Conservation (phyloP, 164 flowering plant species). For the Chloranthus sessilifolius region DNA sequence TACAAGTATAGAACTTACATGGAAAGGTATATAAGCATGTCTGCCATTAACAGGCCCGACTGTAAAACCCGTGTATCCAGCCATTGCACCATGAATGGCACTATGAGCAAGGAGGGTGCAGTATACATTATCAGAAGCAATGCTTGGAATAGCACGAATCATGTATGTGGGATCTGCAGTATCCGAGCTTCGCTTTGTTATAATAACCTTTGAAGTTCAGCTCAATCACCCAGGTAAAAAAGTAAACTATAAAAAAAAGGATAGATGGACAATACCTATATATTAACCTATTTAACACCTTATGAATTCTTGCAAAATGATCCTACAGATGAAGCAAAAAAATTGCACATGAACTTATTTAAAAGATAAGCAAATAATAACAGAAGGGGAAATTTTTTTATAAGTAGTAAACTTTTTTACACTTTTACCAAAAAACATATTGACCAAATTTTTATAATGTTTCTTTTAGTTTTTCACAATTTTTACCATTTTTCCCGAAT, state of each 20-base stretch:
- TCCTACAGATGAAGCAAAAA: conserved; percentile 29
- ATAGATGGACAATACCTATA: conserved; percentile 27
- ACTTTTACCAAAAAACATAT: too few relatives aligned
- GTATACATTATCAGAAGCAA: conserved; percentile 57
- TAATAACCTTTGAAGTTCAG: not conserved
- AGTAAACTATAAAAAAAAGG: not conserved
- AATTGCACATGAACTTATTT: not conserved
- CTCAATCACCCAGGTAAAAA: not conserved
- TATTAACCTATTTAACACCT: conserved; percentile 40
- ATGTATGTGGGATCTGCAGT: conserved; percentile 57
- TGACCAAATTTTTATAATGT: too few relatives aligned
- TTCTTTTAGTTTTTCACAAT: too few relatives aligned
- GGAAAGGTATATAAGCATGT: conserved; percentile 52
- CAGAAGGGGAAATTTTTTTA: not conserved
- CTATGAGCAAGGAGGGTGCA: conserved; percentile 64
- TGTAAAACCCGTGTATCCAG: conserved; percentile 58
- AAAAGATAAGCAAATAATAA: not conserved
- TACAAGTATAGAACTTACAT: conserved; percentile 24
- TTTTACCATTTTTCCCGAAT: too few relatives aligned
- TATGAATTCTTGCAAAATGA: conserved; percentile 26
- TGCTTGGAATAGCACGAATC: conserved; percentile 54
- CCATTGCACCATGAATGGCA: conserved; percentile 61
- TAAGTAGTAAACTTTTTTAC: conserved; percentile 2
- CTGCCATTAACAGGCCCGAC: conserved; percentile 55
- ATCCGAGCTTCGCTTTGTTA: not conserved